Evolutionary conservation across 140 eudicot genomes (phyloP), one percentile per base, ranked within the genome.

Genomic region (Cichorium intybus): DNA sequence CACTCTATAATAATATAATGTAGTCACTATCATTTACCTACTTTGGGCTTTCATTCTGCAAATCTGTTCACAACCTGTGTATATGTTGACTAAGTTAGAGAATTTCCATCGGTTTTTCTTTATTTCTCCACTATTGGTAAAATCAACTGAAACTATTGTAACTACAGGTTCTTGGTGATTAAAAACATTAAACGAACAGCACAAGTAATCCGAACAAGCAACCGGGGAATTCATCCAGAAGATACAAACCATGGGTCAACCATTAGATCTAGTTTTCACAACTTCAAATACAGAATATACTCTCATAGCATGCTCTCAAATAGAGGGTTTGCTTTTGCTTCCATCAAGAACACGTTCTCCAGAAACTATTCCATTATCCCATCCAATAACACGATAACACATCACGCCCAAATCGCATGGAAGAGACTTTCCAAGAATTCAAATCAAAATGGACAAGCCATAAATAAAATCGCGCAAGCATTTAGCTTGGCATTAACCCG

Each of bases 401-500:
- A 75, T 56, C 83, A 68, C 69, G 97, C 95, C 41, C 95, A 71
- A 69, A 64, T 71, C 76, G 82, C 84, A 55, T 90, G 94, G 95
- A 86, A 78, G 75, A 86, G 69, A 46, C 49, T 93, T 61, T 70
- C 78, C 16, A 75, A 26, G 33, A 48, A 62, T 24, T 23, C 78
- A 43, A 35, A 69, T 50, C 70, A 55, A 18, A 66, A 69, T 4
- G 39, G 50, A 20, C 71, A 73, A 35, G 69, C 79, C 50, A 73
- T 94, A 8, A 77, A 56, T 55, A 76, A 74, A 74, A 60, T 84
- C 23, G 95, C 97, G 59, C 95, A 84, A 75, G 95, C 99, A 26
- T 79, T 94, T 55, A 89, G 84, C 72, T 78, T 89, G 68, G 95
- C 95, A 17, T 75, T 90, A 64, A 81, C 79, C 48, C 87, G 79